Evolutionary conservation across 2,329 filamentous ascomycete species (phyloP), one percentile per base, ranked within the genome.

Genomic region (Pseudogymnoascus verrucosus): DNA sequence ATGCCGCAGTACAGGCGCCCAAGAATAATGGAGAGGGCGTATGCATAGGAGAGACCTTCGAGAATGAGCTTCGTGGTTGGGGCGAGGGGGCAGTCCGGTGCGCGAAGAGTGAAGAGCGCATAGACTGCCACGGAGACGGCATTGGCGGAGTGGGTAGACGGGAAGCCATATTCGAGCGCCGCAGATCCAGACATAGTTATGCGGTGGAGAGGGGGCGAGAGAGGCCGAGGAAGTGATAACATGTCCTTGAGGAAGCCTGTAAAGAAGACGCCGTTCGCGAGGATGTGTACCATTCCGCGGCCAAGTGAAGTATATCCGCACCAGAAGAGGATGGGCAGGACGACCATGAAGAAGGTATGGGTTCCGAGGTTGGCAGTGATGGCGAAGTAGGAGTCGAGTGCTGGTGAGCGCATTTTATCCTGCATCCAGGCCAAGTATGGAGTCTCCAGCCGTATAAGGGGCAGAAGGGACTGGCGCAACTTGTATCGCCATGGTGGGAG

Each of bases 331-430:
- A 98, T 91, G 5, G 95, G 95, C 71, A 99, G 79, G 64, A 91
- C 89, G 69, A 96, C 84, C 93, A 98, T 98, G 81, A 97, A 99
- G 79, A 97, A 98, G 0, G 95, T 99, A 77, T 99, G 95, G 0
- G 95, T 99, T 68, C 95, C 91, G 63, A 98, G 84, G 76, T 98
- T 99, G 67, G 95, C 95, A 0, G 93, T 96, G 68, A 96, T 91
- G 61, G 95, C 93, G 77, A 99, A 99, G 79, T 97, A 99, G 67
- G 91, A 91, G 77, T 99, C 95, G 71, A 98, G 87, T 7, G 89
- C 84, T 0, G 91, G 91, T 19, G 90, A 89, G 71, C 93, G 89
- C 74, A 93, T 77, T 74, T 81, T 86, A 69, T 88, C 83, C 81
- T 99, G 95, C 72, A 96, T 79, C 78, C 85, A 88, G 64, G 93